Conservation (phyloP, 1,139 yeast genomes). For the Pichia sp. region DNA sequence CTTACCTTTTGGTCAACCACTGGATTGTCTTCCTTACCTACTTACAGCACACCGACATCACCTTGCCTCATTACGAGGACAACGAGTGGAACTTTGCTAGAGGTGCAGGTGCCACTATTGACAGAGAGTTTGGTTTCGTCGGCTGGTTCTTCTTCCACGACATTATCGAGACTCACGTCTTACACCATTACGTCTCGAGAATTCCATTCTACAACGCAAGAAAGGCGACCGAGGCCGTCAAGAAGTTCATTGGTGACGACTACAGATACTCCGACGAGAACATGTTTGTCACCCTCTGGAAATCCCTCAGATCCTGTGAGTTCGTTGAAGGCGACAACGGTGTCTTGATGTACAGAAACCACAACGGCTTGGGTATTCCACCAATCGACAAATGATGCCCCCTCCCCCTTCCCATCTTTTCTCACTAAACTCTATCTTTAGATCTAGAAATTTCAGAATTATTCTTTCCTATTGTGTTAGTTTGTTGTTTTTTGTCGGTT, state of each 20-base stretch:
- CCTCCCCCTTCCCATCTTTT: too few relatives aligned
- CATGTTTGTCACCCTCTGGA: conserved; percentile 74
- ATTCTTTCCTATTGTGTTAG: background rate
- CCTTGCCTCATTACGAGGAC: conserved; percentile 74
- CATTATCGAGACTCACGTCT: conserved; percentile 84
- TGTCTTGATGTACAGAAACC: conserved; percentile 72
- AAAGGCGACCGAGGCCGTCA: conserved; percentile 73
- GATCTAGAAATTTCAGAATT: too few relatives aligned
- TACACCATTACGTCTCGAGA: conserved; percentile 80
- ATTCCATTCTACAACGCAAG: conserved; percentile 85
- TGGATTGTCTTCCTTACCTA: conserved; percentile 86
- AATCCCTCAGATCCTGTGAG: conserved; percentile 67
- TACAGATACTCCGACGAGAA: conserved; percentile 63
- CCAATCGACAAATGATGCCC: conserved; percentile 17
- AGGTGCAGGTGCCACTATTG: conserved; percentile 87
- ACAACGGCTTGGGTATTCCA: conserved; percentile 49
- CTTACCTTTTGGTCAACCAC: conserved; percentile 80
- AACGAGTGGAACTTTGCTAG: conserved; percentile 80
- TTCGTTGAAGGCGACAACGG: conserved; percentile 81
- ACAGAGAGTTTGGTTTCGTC: conserved; percentile 76
- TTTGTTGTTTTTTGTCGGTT: background rate
- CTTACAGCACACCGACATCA: conserved; percentile 79
- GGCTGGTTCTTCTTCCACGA: conserved; percentile 83
- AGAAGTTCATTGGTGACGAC: conserved; percentile 78
- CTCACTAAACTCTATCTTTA: too few relatives aligned